These are phyloP conservation scores for Tulasnella sp. DNA, from an alignment of 768 basidiomycete species.

Conservation along the genomic window DNA sequence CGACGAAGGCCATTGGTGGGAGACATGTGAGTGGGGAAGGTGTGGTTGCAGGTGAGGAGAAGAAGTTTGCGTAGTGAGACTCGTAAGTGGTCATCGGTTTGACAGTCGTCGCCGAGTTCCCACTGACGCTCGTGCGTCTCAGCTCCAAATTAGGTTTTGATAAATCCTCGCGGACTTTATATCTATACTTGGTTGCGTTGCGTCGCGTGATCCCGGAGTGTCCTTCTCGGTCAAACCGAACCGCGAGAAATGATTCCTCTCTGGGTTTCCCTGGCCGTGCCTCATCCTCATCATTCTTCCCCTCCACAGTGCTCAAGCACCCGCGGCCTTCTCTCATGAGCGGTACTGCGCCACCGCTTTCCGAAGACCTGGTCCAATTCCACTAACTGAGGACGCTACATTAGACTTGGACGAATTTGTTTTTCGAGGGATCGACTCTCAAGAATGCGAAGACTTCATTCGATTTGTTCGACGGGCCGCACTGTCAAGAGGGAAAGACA, in stretches of 20 bases:
- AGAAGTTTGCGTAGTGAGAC: background rate
- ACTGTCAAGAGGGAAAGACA: background rate
- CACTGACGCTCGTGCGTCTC: background rate
- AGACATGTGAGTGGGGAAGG: background rate
- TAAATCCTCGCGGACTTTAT: too few species aligned
- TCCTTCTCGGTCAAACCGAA: too few species aligned
- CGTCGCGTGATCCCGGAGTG: too few species aligned
- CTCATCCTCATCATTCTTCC: too few species aligned
- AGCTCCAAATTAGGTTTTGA: background rate
- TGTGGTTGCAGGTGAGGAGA: background rate
- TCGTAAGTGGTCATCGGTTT: background rate
- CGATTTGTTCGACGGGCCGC: background rate
- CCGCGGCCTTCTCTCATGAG: background rate
- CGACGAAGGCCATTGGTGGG: background rate
- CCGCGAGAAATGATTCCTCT: too few species aligned
- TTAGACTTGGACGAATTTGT: background rate
- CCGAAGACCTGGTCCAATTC: background rate
- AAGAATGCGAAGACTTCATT: background rate
- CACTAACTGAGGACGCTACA: background rate
- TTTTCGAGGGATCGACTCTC: background rate
- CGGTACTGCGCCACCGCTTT: background rate
- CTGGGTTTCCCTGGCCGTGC: too few species aligned
- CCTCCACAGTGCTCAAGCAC: too few species aligned
- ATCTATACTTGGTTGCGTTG: too few species aligned
- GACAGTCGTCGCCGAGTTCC: background rate